phyloP scores from a whole-genome alignment of 2,329 filamentous ascomycete genomes.

The Aspergillus bombycis region DNA sequence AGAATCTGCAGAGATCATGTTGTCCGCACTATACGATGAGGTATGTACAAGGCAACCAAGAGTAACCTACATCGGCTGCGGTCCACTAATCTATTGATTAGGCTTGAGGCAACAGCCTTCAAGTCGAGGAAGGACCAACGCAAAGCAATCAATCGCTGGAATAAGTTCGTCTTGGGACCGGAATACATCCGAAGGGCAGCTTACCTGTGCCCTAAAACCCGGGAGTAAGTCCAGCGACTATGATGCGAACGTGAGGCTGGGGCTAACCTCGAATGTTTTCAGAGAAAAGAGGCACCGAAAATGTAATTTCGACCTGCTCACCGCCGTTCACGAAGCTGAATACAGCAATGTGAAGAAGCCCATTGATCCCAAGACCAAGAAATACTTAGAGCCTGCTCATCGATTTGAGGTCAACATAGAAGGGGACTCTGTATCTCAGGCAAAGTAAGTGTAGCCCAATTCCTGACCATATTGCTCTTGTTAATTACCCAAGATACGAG shows the following conservation, averaged over 20 bases:
- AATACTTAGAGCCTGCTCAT: conserved; percentile 52
- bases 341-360: conserved; percentile 48
- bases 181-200: conserved; percentile 52
- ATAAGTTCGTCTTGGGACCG: conserved; percentile 50
- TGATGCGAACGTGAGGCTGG: neutral
- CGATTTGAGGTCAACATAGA: conserved; percentile 54
- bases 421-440: conserved; percentile 49
- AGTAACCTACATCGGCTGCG: neutral
- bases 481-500: conserved; percentile 39
- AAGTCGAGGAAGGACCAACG: conserved; percentile 51
- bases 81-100: conserved; percentile 20
- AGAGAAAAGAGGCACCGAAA: conserved; percentile 50
- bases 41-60: conserved; percentile 26
- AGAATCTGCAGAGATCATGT: conserved; percentile 72
- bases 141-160: conserved; percentile 53
- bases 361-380: conserved; percentile 47
- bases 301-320: conserved; percentile 47
- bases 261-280: neutral
- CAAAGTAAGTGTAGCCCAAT: conserved; percentile 40
- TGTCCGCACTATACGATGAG: conserved; percentile 76
- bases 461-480: neutral
- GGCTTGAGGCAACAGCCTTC: conserved; percentile 48
- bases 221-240: conserved; percentile 40
- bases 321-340: conserved; percentile 49
- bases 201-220: conserved; percentile 47